phyloP scores from a whole-genome alignment of 129 eudicot genomes.

The Centrapalus pauciflorus region DNA sequence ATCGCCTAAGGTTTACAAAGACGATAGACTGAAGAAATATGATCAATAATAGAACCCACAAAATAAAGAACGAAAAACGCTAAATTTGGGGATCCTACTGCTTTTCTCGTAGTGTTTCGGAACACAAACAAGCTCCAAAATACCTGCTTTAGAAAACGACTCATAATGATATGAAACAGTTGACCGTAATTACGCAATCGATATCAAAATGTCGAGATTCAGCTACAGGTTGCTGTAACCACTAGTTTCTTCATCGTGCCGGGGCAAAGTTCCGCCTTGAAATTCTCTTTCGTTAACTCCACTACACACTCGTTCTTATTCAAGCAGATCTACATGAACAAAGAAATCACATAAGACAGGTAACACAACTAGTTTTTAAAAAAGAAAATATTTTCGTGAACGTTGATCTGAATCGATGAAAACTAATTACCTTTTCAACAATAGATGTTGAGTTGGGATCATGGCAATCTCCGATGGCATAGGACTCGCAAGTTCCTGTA shows the following conservation, averaged over 20 bases:
- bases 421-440: constrained; percentile 51
- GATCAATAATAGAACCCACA: not conserved
- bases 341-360: not conserved
- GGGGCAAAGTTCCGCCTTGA: constrained; percentile 51
- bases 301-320: constrained; percentile 45
- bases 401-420: not conserved
- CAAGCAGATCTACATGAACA: constrained; percentile 55
- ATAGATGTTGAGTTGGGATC: constrained; percentile 57
- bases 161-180: not conserved
- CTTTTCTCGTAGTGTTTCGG: not conserved
- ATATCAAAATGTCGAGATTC: constrained; percentile 19
- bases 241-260: constrained; percentile 51
- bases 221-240: constrained; percentile 71
- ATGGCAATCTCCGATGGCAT: constrained; percentile 69
- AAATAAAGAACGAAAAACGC: not conserved
- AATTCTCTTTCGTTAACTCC: constrained; percentile 43
- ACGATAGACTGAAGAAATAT: not conserved
- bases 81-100: not conserved
- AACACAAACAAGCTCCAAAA: not conserved
- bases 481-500: constrained; percentile 64
- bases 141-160: constrained; percentile 1
- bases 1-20: constrained; percentile 5
- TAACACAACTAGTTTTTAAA: no score
- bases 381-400: no score
- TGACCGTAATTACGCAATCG: not conserved